phyloP scores from a whole-genome alignment of 169 alveolate genomes.

The Blepharisma undulans region DNA sequence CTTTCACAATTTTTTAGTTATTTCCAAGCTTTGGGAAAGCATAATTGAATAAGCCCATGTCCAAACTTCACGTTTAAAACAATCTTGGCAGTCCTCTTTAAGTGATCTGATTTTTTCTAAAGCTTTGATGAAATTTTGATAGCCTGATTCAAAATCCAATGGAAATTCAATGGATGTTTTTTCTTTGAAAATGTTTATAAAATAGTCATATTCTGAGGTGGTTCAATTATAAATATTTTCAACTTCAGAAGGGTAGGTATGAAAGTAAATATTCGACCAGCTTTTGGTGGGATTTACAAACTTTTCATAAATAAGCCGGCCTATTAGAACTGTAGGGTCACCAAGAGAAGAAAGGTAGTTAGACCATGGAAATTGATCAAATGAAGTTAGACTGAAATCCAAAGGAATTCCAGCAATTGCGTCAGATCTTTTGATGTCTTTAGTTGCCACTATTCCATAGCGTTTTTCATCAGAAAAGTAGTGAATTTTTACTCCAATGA shows the following conservation, averaged over 20 bases:
- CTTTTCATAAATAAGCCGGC: constrained; percentile 4
- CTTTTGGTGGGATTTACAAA: not conserved
- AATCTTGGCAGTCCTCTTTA: not conserved
- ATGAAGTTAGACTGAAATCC: not conserved
- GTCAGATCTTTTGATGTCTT: constrained; percentile 3
- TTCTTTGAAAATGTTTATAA: not conserved
- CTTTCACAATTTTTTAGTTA: not conserved
- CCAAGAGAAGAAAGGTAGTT: not conserved
- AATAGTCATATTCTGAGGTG: not conserved
- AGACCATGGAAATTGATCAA: constrained; percentile 14
- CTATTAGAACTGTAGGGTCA: not conserved
- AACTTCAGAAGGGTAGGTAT: not conserved
- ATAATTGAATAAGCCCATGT: not conserved
- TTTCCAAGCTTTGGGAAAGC: not conserved
- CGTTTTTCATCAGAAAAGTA: constrained; percentile 13
- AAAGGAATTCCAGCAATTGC: not conserved
- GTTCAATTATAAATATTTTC: not conserved
- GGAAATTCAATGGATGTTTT: not conserved
- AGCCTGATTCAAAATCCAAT: not conserved
- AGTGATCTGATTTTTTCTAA: not conserved
- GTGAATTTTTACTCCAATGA: constrained; percentile 12
- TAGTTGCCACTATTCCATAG: not conserved
- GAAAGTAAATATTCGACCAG: not conserved
- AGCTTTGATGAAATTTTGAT: not conserved
- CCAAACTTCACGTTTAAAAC: not conserved